Base-by-base conservation (phyloP, 2,329 filamentous ascomycete genomes). In the Fusarium humuli region DNA sequence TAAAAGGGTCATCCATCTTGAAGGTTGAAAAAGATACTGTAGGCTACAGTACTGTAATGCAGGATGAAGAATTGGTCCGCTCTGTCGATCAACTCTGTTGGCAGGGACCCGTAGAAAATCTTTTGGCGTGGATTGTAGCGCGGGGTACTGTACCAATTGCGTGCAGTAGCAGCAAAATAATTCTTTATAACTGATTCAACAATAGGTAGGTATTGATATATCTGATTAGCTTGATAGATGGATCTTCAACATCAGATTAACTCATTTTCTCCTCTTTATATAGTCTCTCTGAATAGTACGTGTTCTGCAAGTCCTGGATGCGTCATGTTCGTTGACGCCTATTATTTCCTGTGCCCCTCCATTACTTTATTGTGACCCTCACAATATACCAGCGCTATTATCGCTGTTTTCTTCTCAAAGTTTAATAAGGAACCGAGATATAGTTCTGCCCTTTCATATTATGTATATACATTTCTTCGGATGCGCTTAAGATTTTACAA, bases 51-150 rank as follows among this genome's bases (percentile, higher is more conserved):
- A 71, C 61, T 65, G 69, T 71, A 74, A 75, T 74, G 72, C 65
- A 74, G 63, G 72, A 75, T 73, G 73, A 75, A 75, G 72, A 75
- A 72, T 72, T 72, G 70, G 65, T 70, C 53, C 61, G 67, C 41
- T 58, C 45, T 41, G 67, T 71, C 49, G 67, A 70, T 70, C 67
- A 61, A 65, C 52, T 68, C 65, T 59, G 58, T 52, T 70, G 60
- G 68, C 62, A 63, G 45, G 63, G 67, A 52, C 59, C 61, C 57
- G 58, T 57, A 73, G 67, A 73, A 75, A 75, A 75, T 72, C 46
- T 71, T 75, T 75, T 69, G 70, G 69, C 65, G 65, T 62, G 61
- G 57, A 29, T 32, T 50, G 53, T 59, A 74, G 70, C 71, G 73
- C 73, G 73, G 73, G 73, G 72, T 75, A 63, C 53, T 53, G 14